Conservation (phyloP, 1,139 yeast species). For the Saccharomycopsis crataegensis region DNA sequence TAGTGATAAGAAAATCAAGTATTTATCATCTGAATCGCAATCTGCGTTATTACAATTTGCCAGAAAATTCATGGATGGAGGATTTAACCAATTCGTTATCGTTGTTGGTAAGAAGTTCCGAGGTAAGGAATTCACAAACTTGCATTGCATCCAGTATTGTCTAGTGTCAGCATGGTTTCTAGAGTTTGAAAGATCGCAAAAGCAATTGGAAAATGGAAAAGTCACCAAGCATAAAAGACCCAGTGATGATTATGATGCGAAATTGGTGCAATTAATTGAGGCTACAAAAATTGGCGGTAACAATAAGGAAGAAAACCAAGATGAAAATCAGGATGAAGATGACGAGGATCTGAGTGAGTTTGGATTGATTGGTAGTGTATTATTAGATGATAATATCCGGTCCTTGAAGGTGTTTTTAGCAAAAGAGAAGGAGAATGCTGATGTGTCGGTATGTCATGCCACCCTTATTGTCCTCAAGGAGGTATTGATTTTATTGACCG, state of each 20-base stretch:
- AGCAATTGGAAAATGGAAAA: constrained; percentile 17
- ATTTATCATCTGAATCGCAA: constrained; percentile 29
- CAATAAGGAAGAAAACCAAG: neutral
- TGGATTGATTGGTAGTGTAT: constrained; percentile 59
- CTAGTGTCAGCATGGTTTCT: constrained; percentile 68
- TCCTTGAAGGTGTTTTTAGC: constrained; percentile 52
- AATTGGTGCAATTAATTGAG: constrained; percentile 9
- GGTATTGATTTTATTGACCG: constrained; percentile 47
- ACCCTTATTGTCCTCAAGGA: constrained; percentile 65
- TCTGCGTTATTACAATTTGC: constrained; percentile 39
- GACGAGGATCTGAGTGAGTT: constrained; percentile 34
- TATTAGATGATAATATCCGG: constrained; percentile 60
- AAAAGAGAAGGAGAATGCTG: constrained; percentile 37
- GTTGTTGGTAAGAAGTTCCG: constrained; percentile 46
- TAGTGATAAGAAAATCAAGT: constrained; percentile 9
- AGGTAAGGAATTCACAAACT: constrained; percentile 31
- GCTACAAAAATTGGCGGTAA: neutral
- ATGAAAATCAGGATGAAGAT: constrained; percentile 3
- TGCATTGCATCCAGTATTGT: constrained; percentile 44
- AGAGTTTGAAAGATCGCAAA: constrained; percentile 32
- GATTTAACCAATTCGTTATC: constrained; percentile 61
- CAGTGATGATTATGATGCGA: constrained; percentile 2
- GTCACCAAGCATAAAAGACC: constrained; percentile 25
- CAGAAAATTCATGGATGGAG: constrained; percentile 59
- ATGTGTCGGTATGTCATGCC: constrained; percentile 60